phyloP scores from a whole-genome alignment of 2,329 filamentous ascomycete genomes.

The Pseudogymnoascus sp. region DNA sequence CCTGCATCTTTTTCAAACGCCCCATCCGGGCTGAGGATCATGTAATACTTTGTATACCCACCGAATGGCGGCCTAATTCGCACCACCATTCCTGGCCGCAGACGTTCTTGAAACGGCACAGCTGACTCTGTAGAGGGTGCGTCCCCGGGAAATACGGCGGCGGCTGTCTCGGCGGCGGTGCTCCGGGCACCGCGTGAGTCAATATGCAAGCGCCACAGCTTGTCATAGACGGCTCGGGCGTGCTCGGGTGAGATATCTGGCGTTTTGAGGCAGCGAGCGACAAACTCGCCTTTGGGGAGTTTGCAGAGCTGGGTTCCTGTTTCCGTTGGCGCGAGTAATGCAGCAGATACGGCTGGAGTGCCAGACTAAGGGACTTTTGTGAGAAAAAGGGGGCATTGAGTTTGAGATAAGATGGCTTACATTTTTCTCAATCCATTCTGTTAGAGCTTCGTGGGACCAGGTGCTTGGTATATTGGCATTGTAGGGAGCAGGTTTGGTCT shows the following conservation, averaged over 20 bases:
- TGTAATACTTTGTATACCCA: constrained; percentile 24
- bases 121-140: neutral
- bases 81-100: constrained; percentile 37
- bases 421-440: constrained; percentile 35
- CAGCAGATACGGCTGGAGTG: constrained; percentile 28
- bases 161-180: neutral
- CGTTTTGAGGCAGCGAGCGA: constrained; percentile 35
- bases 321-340: constrained; percentile 34
- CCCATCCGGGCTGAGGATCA: constrained; percentile 28
- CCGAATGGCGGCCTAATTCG: constrained; percentile 25
- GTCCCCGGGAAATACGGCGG: neutral
- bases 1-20: constrained; percentile 18
- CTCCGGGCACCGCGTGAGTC: constrained; percentile 29
- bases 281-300: constrained; percentile 34
- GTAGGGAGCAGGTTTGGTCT: constrained; percentile 19
- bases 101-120: constrained; percentile 33
- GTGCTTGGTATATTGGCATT: constrained; percentile 29
- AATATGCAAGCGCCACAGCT: constrained; percentile 37
- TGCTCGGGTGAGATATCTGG: constrained; percentile 31
- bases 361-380: constrained; percentile 31
- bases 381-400: neutral
- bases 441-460: constrained; percentile 35
- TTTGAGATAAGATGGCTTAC: constrained; percentile 26
- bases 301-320: constrained; percentile 36
- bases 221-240: constrained; percentile 35